These are phyloP conservation scores for Penicillium sp. DNA, from an alignment of 2,329 filamentous ascomycete genomes.

Conservation along the genomic window DNA sequence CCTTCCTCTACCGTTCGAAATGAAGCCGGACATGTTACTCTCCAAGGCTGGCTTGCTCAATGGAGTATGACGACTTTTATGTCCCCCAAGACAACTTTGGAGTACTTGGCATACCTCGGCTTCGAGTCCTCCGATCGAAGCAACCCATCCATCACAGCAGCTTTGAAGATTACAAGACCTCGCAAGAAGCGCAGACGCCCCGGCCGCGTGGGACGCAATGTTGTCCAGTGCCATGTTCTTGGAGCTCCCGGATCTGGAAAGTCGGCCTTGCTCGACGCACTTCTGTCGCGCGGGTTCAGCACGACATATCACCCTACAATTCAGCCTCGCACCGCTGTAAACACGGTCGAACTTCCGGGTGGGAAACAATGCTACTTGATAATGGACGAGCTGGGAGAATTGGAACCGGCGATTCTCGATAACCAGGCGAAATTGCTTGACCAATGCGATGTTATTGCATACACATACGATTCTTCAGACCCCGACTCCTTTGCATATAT, in stretches of 20 bases:
- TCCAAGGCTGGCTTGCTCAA: slow-evolving; percentile 96
- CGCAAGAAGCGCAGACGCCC: slow-evolving; percentile 79
- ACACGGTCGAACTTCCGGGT: slow-evolving; percentile 91
- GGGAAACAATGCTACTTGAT: slow-evolving; percentile 98
- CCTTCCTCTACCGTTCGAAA: slow-evolving; percentile 92
- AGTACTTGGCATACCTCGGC: slow-evolving; percentile 93
- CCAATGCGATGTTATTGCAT: slow-evolving; percentile 90
- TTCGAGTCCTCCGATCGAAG: slow-evolving; percentile 75
- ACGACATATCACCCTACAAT: slow-evolving; percentile 88
- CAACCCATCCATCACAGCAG: slow-evolving; percentile 75
- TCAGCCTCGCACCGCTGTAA: slow-evolving; percentile 88
- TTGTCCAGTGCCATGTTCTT: slow-evolving; percentile 89
- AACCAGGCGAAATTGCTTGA: slow-evolving; percentile 81
- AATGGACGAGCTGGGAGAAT: slow-evolving; percentile 87
- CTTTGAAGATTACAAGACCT: slow-evolving; percentile 88
- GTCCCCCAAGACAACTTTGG: slow-evolving; percentile 89
- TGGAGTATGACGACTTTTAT: slow-evolving; percentile 99
- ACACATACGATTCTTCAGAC: slow-evolving; percentile 94
- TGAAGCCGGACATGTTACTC: slow-evolving; percentile 89
- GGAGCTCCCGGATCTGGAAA: slow-evolving; percentile 86
- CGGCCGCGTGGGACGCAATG: slow-evolving; percentile 86
- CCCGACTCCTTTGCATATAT: slow-evolving; percentile 95
- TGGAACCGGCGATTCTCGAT: slow-evolving; percentile 92
- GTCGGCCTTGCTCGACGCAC: slow-evolving; percentile 84
- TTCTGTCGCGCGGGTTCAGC: slow-evolving; percentile 84